A percentile compares a stretch with the other conserved stretches of the same genome.
These are phyloP conservation scores for Erucastrum elatum DNA, from an alignment of 345 rosid species.

Conservation along the genomic window DNA sequence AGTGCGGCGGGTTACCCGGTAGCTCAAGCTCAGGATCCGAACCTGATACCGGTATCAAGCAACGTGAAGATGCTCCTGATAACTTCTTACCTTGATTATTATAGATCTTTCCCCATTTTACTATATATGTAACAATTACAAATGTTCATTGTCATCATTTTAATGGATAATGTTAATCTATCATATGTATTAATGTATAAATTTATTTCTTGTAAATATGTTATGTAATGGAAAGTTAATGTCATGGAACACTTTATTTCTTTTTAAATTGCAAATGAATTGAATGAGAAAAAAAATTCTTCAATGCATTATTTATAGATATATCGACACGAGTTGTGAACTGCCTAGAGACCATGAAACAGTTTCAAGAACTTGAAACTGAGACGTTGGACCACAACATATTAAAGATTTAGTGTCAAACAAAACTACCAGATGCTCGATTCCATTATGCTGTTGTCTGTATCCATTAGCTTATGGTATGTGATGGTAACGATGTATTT, in stretches of 20 bases:
- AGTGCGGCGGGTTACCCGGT: constrained; percentile 71
- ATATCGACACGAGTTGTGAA: constrained; percentile 4
- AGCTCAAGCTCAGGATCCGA: constrained; percentile 47
- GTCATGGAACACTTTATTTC: neutral
- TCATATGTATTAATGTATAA: constrained; percentile 16
- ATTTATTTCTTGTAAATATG: constrained; percentile 23
- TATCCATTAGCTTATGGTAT: neutral
- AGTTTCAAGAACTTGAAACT: constrained; percentile 21
- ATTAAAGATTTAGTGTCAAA: neutral
- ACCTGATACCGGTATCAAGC: constrained; percentile 35
- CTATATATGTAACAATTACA: neutral
- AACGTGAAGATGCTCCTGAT: constrained; percentile 43
- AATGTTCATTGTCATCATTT: constrained; percentile 17
- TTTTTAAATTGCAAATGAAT: neutral
- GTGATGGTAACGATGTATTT: neutral
- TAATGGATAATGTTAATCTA: constrained; percentile 31
- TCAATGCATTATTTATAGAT: neutral
- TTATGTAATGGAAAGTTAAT: constrained; percentile 11
- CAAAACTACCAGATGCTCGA: neutral
- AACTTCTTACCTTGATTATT: constrained; percentile 48
- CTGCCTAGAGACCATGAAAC: constrained; percentile 9
- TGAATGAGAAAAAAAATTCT: neutral
- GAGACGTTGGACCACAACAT: constrained; percentile 24
- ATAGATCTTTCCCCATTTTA: neutral
- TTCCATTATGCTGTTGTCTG: neutral